phyloP scores from a whole-genome alignment of 108 stramenopile genomes.

The Nannochloropsis oceanica region DNA sequence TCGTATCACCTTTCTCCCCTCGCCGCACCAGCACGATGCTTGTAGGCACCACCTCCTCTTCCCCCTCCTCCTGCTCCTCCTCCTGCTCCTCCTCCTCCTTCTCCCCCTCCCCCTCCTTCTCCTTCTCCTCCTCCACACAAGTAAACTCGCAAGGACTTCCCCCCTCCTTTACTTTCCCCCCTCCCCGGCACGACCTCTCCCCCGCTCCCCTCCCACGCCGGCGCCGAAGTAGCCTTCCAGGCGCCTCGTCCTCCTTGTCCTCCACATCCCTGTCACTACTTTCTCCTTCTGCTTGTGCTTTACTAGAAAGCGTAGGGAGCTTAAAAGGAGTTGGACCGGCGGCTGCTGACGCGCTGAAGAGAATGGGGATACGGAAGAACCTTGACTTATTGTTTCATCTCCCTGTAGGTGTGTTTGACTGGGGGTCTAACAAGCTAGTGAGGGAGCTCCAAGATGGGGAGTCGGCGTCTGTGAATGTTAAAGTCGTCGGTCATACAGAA shows the following conservation, averaged over 20 bases:
- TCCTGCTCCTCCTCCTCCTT: no score
- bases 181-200: no score
- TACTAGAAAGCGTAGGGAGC: neutral
- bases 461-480: slow-evolving; percentile 2
- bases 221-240: no score
- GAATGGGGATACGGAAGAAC: neutral
- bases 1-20: no score
- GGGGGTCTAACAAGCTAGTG: slow-evolving; percentile 1
- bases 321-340: neutral
- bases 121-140: no score
- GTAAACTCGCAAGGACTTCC: no score
- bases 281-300: neutral
- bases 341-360: neutral
- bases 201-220: no score
- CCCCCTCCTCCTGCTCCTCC: no score
- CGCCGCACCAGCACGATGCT: no score
- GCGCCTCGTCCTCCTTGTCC: neutral
- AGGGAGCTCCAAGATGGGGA: slow-evolving; percentile 9
- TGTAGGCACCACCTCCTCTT: no score
- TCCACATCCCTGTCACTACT: neutral
- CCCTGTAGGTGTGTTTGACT: slow-evolving; percentile 15
- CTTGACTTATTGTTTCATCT: slow-evolving; percentile 14
- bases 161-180: no score
- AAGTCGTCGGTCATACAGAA: neutral
- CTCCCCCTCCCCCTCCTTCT: no score